Percentiles rank a stretch among this genome's conserved stretches.
Conservation (phyloP, 257 asterid species). For the Solanum dulcamara region DNA sequence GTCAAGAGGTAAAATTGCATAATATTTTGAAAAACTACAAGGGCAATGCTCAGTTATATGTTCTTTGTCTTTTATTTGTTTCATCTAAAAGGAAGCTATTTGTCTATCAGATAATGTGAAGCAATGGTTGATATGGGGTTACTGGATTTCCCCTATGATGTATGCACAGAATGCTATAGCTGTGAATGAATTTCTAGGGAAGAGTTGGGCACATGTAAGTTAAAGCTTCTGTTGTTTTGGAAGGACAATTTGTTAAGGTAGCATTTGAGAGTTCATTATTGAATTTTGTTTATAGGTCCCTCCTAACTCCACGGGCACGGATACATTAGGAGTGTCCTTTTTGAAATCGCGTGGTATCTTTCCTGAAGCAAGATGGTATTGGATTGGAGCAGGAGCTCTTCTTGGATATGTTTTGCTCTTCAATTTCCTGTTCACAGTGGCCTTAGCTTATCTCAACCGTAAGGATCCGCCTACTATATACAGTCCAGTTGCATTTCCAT, state of each 20-base stretch:
- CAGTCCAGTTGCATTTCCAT: not conserved
- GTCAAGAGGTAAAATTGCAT: constrained; percentile 42
- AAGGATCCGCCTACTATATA: constrained; percentile 1
- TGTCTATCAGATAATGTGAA: constrained; percentile 28
- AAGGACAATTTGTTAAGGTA: not conserved
- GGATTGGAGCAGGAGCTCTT: constrained; percentile 67
- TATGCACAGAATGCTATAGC: constrained; percentile 67
- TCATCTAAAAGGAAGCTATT: not conserved
- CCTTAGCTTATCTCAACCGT: constrained; percentile 71
- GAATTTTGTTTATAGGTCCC: constrained; percentile 22
- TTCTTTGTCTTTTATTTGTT: not conserved
- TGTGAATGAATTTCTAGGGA: constrained; percentile 71
- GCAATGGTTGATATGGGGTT: constrained; percentile 76
- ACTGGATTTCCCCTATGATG: constrained; percentile 79
- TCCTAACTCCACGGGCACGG: constrained; percentile 34
- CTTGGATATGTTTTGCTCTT: constrained; percentile 47
- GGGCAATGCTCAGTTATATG: not conserved
- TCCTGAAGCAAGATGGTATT: constrained; percentile 56
- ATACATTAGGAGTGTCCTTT: constrained; percentile 45
- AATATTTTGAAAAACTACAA: not conserved
- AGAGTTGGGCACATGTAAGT: constrained; percentile 78
- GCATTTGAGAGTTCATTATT: not conserved
- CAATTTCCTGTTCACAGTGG: constrained; percentile 34
- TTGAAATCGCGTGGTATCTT: constrained; percentile 54
- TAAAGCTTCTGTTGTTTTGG: not conserved